Evolutionary conservation across 305 asterid species (phyloP), one percentile per base, ranked within the genome.

Genomic region (Fraxinus greggii): DNA sequence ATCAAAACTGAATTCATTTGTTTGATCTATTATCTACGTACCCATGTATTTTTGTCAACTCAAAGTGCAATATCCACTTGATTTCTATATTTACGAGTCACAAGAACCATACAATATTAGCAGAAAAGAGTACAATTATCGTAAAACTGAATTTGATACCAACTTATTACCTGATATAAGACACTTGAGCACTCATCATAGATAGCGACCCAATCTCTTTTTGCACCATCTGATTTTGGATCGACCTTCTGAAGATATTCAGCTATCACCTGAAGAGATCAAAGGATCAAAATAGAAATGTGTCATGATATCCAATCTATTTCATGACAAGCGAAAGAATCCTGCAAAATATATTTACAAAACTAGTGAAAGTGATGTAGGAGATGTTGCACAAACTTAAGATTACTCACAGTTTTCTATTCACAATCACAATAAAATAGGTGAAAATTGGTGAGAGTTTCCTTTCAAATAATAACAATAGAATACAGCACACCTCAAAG

Each of bases 141-240:
- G 1, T 70, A 6, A 28, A 31, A 70, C 23, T 29, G 23, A 69
- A 28, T 24, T 65, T 3, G 24, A 48, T 72, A 28, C 59, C 80
- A 76, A 54, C 77, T 38, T 12, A 32, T 85, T 81, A 93, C 99
- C 92, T 93, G 93, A 89, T 95, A 95, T 59, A 94, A 90, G 78
- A 95, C 99, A 86, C 78, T 94, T 45, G 98, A 98, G 82, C 99
- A 95, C 86, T 95, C 99, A 69, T 95, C 99, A 40, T 95, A 93
- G 78, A 95, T 94, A 75, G 98, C 99, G 75, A 94, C 99, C 99
- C 98, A 95, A 77, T 95, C 99, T 89, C 99, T 90, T 90, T 95
- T 95, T 65, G 99, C 99, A 82, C 99, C 99, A 84, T 95, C 99
- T 8, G 99, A 95, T 88, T 95, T 95, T 6, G 99, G 99, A 86